These are phyloP conservation scores for Chrysosporium queenslandicum DNA, from an alignment of 2,329 filamentous ascomycete genomes.

Conservation along the genomic window DNA sequence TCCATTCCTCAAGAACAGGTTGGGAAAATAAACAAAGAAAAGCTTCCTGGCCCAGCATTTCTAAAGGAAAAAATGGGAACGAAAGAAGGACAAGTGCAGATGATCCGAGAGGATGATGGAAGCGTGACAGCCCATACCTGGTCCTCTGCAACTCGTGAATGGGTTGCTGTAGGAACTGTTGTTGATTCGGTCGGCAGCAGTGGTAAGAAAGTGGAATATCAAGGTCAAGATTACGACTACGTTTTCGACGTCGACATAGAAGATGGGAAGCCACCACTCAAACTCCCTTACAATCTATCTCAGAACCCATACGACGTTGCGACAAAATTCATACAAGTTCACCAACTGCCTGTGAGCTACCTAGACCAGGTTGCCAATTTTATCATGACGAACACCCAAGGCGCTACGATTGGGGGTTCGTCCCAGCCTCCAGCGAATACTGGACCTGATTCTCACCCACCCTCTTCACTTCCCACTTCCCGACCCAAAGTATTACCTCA, in stretches of 20 bases:
- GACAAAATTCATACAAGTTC: slow-evolving; percentile 79
- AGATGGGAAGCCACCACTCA: slow-evolving; percentile 82
- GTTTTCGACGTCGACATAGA: slow-evolving; percentile 96
- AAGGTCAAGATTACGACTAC: slow-evolving; percentile 85
- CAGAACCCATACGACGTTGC: slow-evolving; percentile 90
- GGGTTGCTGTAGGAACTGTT: slow-evolving; percentile 86
- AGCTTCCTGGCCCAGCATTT: slow-evolving; percentile 80
- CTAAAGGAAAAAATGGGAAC: slow-evolving; percentile 70
- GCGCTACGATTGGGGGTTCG: slow-evolving; percentile 64
- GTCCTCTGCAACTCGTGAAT: slow-evolving; percentile 62
- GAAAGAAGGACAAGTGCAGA: slow-evolving; percentile 93
- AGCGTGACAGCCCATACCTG: slow-evolving; percentile 80
- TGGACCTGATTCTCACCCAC: slow-evolving; percentile 25
- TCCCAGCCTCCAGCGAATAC: slow-evolving; percentile 60
- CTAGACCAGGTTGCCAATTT: slow-evolving; percentile 89
- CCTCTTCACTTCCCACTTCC: slow-evolving; percentile 28
- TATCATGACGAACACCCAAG: slow-evolving; percentile 80
- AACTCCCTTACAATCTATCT: slow-evolving; percentile 85
- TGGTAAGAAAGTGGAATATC: slow-evolving; percentile 63
- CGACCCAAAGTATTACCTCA: slow-evolving; percentile 61
- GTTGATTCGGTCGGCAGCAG: slow-evolving; percentile 80
- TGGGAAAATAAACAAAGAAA: slow-evolving; percentile 78
- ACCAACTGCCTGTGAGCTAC: slow-evolving; percentile 77
- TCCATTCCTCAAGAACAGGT: slow-evolving; percentile 81
- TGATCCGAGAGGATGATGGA: slow-evolving; percentile 74